Base-by-base conservation (phyloP, 2,329 filamentous ascomycete species). In the Sclerotinia spermophila region DNA sequence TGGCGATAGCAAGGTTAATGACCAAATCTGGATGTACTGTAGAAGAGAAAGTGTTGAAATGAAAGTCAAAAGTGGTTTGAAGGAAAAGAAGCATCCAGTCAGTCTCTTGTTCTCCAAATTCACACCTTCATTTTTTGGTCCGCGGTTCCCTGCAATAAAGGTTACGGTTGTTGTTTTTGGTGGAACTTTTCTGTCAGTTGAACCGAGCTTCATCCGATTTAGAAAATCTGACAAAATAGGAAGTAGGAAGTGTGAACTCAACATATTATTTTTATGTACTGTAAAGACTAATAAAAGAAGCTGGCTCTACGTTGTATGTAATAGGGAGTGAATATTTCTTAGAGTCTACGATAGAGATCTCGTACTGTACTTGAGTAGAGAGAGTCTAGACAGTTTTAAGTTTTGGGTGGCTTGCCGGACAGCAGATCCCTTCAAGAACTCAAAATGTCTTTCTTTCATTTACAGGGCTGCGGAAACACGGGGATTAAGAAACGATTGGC, bases 11-110 rank as follows among this genome's bases (percentile, higher is more conserved):
- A 65, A 33, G 3, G 5, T 24, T 38, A n/a, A 53, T 17, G 51
- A 30, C 24, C 44, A 38, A 27, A 33, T 45, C 17, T 53, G 53
- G 44, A 15, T 30, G 33, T 33, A 19, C 8, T 30, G 33, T 33
- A 19, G 24, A 24, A 35, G 40, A 44, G n/a, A 35, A 61, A 24
- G 53, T 35, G 21, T 62, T 30, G 24, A 45, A 44, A 40, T 30
- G 24, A 45, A 44, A 40, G 24, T 8, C 27, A 6, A n/a, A 45
- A 62, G 27, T 24, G 33, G 30, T 8, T 53, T 53, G 33, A 44
- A n/a, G 59, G 61, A 40, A 65, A 38, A 40, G 33, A 53, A 45
- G 40, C 59, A 65, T 65, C 33, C 45, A 65, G 44, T 51, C 30
- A n/a, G n/a, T 27, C 40, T 42, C 48, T 53, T 17, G 5, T 62